Evolutionary conservation across 371 early-diverging fungal species (phyloP).

Genomic region (Mucor velutinosus): DNA sequence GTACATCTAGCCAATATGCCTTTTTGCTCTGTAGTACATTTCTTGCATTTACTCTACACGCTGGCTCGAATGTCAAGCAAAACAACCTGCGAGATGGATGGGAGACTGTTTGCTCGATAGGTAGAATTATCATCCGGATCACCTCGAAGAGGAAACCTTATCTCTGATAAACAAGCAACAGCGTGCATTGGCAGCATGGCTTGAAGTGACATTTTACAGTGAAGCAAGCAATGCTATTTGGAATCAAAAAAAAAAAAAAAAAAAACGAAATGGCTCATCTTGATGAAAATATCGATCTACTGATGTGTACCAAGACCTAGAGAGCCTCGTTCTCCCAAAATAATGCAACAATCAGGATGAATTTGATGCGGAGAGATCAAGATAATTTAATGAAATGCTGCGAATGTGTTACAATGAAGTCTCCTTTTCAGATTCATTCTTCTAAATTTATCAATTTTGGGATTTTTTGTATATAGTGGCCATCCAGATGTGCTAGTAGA

Average conservation of each 20-base stretch:
- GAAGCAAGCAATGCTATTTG: background rate
- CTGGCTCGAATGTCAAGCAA: background rate
- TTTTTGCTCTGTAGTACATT: background rate
- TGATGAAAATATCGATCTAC: background rate
- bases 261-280: background rate
- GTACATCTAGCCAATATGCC: background rate
- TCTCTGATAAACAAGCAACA: background rate
- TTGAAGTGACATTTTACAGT: background rate
- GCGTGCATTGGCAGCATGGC: background rate
- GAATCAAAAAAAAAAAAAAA: background rate
- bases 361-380: constrained; percentile 5
- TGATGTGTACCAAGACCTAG: background rate
- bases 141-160: background rate
- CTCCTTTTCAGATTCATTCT: background rate
- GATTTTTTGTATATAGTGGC: background rate
- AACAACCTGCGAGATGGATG: background rate
- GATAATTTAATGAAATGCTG: background rate
- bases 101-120: background rate
- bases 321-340: background rate
- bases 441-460: background rate
- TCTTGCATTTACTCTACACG: no score
- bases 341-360: background rate
- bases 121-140: constrained; percentile 14
- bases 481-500: background rate
- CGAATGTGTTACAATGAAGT: background rate